Evolutionary conservation across 1,284 basidiomycete species (phyloP), one percentile per base, ranked within the genome.

Genomic region (Boletus austroedulis): DNA sequence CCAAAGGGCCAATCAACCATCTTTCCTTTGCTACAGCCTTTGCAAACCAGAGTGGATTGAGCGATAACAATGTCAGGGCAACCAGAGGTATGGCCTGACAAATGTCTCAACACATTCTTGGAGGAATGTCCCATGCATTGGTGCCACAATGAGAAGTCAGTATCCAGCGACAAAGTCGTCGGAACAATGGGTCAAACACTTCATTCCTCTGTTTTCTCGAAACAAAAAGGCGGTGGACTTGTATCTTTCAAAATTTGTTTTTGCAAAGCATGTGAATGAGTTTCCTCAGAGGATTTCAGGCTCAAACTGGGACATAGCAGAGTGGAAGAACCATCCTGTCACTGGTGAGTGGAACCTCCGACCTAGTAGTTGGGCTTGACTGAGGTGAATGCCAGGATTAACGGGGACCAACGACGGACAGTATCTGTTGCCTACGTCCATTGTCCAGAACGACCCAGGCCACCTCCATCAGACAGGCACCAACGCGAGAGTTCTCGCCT

Each of bases 281-380:
- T 54, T 34, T 31, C 36, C 50, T 14, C 24, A 9, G 12, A 53
- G 24, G 21, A 46, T 54, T 1, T 32, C 23, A 3, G 45, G 50
- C 2, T 57, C 50, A 11, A 28, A 17, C 10, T 57, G 36, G 56
- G 44, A 57, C 28, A 31, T 57, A 28, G 56, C 38, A 19, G 56
- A 57, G 7, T 17, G 4, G 2, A 40, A 28, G 32, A 28, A 53
- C 17, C 34, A 48, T 12, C n/a, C 44, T 7, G 32, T 56, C 1
- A 56, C 54, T 4, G 48, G 54, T 56, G 2, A n/a, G 46, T 32
- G 5, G 8, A 12, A 3, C 14, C 21, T 23, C 23, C n/a, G n/a
- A n/a, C n/a, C n/a, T n/a, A n/a, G n/a, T n/a, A n/a, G n/a, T n/a
- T n/a, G n/a, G n/a, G n/a, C n/a, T n/a, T n/a, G 10, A 14, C 34